A percentile compares a stretch with the other conserved stretches of the same genome.
These are phyloP conservation scores for Camellia sinensis DNA, from an alignment of 148 eudicot genomes.

Conservation along the genomic window DNA sequence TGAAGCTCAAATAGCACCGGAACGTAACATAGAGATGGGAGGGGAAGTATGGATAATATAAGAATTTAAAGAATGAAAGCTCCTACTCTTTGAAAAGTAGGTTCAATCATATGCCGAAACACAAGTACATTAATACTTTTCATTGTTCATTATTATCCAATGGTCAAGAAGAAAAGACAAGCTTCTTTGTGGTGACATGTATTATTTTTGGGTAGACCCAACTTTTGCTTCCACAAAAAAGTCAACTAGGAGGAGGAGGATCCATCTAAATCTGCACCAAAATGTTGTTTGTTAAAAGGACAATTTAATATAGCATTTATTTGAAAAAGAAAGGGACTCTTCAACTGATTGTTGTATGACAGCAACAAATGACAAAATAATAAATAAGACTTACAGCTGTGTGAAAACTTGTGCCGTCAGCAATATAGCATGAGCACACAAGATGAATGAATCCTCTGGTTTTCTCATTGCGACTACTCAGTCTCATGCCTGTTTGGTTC, in stretches of 20 bases:
- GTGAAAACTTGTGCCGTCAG: background rate
- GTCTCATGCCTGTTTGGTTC: background rate
- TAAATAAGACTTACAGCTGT: background rate
- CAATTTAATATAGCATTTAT: background rate
- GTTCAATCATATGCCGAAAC: slow-evolving; percentile 4
- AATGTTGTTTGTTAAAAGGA: slow-evolving; percentile 1
- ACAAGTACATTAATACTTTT: background rate
- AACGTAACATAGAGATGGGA: no score
- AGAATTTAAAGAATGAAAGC: background rate
- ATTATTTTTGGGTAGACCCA: background rate
- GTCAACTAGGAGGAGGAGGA: background rate
- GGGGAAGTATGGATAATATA: background rate
- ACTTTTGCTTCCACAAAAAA: background rate
- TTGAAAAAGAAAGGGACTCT: background rate
- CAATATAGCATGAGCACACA: background rate
- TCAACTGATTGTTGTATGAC: background rate
- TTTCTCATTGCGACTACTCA: background rate
- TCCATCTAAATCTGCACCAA: slow-evolving; percentile 9
- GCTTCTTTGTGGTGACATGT: no score
- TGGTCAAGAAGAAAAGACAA: background rate
- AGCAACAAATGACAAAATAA: no score
- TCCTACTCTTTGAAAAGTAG: background rate
- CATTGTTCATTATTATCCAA: background rate
- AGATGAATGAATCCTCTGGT: background rate
- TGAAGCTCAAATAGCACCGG: no score